Evolutionary conservation across 257 asterid genomes (phyloP), one percentile per base, ranked within the genome.

Genomic region (Leptodermis oblonga): DNA sequence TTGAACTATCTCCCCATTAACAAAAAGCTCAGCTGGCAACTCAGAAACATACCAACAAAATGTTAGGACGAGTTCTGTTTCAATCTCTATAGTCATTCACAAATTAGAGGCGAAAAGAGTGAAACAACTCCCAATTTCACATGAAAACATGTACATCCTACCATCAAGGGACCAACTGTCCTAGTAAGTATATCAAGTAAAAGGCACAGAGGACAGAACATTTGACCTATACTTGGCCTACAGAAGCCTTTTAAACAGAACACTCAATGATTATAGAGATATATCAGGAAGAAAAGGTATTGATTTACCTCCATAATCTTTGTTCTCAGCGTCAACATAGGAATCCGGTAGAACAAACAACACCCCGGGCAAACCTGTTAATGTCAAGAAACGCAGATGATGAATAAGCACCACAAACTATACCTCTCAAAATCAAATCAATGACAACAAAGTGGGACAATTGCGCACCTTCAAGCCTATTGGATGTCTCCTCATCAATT

Each of bases 301-400:
- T 63, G 22, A 65, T 37, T 14, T 81, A 93, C 97, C 99, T 82
- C 99, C 97, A 68, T 93, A 93, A 64, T 93, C 97, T 79, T 93
- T 93, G 88, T 93, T 87, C 80, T 91, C 99, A 3, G 97, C 84
- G 75, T 93, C 99, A 59, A 93, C 99, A 77, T 91, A 93, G n/a
- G 99, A 93, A 80, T 93, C 99, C 0, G 97, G 97, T 49, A 93
- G 90, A 73, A 93, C 97, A 79, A 93, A 93, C 41, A 93, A 88
- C 75, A 93, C 97, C 41, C 99, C 99, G 26, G 96, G 96, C 82
- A 90, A 36, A 65, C 96, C 97, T 93, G 91, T 39, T 1, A 58
- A 11, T 58, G 4, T 30, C 59, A 71, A 39, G 10, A 30, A 26
- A 46, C 23, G 18, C 51, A 70, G 2, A 23, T 3, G 15, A 62